These are phyloP conservation scores for Erythrophleum fordii DNA, from an alignment of 306 rosid species.

Conservation along the genomic window DNA sequence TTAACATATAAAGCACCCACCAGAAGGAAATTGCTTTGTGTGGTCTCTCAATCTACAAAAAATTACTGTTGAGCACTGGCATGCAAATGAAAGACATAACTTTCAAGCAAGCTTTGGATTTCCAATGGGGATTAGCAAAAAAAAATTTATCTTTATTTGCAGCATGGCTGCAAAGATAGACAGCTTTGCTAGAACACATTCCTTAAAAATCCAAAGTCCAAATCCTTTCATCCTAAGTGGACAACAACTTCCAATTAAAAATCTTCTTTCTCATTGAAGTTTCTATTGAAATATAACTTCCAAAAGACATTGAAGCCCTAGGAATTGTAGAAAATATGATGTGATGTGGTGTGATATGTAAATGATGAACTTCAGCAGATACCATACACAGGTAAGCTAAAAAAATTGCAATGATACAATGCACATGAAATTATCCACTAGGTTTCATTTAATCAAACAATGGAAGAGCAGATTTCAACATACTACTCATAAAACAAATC, in stretches of 20 bases:
- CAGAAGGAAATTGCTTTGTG: not conserved
- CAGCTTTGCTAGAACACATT: not conserved
- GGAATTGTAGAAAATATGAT: not conserved
- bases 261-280: not conserved
- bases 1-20: conserved; percentile 1
- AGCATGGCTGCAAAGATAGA: not conserved
- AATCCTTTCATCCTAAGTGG: not conserved
- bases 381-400: not conserved
- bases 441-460: not conserved
- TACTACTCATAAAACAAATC: not conserved
- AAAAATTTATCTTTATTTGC: not conserved
- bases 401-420: not conserved
- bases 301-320: not conserved
- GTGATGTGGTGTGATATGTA: not conserved
- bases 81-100: not conserved
- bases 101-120: not conserved
- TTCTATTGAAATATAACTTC: not conserved
- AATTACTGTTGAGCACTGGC: not conserved
- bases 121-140: not conserved
- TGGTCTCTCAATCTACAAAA: not conserved
- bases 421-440: not conserved
- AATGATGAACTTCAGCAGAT: not conserved
- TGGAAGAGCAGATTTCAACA: not conserved
- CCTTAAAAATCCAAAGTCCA: not conserved
- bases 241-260: not conserved